Evolutionary conservation across 2,329 filamentous ascomycete genomes (phyloP), one percentile per base, ranked within the genome.

Genomic region (Penicillium brasilianum): DNA sequence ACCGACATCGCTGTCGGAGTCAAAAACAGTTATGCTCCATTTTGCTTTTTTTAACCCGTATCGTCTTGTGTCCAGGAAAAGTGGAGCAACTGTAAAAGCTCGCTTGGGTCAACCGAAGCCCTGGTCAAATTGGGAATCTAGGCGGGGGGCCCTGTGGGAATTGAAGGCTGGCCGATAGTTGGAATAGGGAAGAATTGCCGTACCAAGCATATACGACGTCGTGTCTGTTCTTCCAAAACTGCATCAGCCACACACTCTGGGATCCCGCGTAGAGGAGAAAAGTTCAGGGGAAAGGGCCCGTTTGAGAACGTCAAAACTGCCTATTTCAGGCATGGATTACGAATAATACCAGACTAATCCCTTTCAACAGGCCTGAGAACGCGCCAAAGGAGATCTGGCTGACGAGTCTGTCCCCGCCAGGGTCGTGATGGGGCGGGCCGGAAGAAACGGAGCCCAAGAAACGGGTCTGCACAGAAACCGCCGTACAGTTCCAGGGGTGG

Each of bases 361-460:
- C 39, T 14, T 36, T 20, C 11, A 25, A 25, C 49, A 37, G 20
- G 11, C n/a, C 32, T 20, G 2, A 11, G 34, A 43, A 55, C 30
- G 46, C 44, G 43, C 54, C 46, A 58, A 37, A 54, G 36, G 28
- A 60, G 57, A 62, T 64, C 58, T 61, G n/a, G 64, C 62, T 64
- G 60, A 63, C 64, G 62, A 65, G 46, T 62, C 51, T 44, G 46
- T 61, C 58, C 62, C 63, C 59, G 63, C 58, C 59, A 61, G 60
- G 62, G 66, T 63, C 55, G 22, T 49, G 56, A 60, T 64, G 61
- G 66, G 55, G 63, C 62, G 60, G 66, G 49, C 61, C 66, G 68
- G 68, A 70, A 66, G 59, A 62, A 62, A 65, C 65, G 66, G 65
- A 66, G 66, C 25, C 60, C 49, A 64, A 55, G 63, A 64, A 69